phyloP scores from a whole-genome alignment of 768 basidiomycete species.

The Tulasnella sp. region DNA sequence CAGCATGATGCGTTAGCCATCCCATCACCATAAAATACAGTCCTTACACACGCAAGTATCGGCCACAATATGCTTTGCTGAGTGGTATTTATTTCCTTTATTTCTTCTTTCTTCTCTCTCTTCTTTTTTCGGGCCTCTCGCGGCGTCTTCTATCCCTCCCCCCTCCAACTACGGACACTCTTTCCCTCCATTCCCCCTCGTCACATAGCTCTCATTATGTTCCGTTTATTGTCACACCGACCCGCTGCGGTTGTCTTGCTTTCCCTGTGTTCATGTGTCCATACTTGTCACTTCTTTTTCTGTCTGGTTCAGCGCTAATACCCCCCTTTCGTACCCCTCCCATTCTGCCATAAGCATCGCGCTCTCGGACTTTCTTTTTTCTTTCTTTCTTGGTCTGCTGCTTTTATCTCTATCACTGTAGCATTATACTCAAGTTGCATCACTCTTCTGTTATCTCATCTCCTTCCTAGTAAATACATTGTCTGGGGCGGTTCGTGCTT shows the following conservation, averaged over 20 bases:
- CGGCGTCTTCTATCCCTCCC: background rate
- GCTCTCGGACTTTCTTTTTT: background rate
- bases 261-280: background rate
- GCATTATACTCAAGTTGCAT: conserved; percentile 14
- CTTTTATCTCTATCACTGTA: conserved; percentile 11
- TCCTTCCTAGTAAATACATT: conserved; percentile 7
- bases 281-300: background rate
- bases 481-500: background rate
- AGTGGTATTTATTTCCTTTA: background rate
- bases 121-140: background rate
- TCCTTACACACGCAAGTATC: background rate
- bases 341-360: background rate
- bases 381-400: background rate
- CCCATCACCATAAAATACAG: background rate
- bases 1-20: conserved; percentile 13
- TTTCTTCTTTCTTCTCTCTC: background rate
- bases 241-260: background rate
- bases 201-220: conserved; percentile 5
- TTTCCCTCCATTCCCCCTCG: background rate
- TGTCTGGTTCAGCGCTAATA: background rate
- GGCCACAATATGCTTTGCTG: background rate
- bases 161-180: conserved; percentile 8
- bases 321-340: background rate
- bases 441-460: conserved; percentile 1
- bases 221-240: conserved; percentile 22